Percentiles rank a stretch among this genome's conserved stretches.
phyloP scores from a whole-genome alignment of 768 basidiomycete genomes.

The Calocera cornea region DNA sequence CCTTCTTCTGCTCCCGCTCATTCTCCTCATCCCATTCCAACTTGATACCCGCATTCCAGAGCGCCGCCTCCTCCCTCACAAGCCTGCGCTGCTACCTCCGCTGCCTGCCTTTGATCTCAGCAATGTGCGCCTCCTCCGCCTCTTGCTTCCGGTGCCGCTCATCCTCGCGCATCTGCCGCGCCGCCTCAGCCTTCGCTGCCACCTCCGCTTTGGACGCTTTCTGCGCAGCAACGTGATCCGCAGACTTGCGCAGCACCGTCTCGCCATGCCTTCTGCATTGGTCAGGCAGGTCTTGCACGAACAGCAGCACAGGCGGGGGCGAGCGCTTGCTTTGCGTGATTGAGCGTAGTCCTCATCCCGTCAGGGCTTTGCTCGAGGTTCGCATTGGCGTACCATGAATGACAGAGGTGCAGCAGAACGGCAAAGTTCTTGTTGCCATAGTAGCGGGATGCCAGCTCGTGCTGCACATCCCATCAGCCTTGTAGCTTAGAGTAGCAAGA shows the following conservation, averaged over 20 bases:
- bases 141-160: conserved; percentile 56
- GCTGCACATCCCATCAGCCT: conserved; percentile 39
- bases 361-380: conserved; percentile 73
- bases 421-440: conserved; percentile 60
- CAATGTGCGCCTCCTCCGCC: conserved; percentile 52
- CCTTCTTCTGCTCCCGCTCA: conserved; percentile 34
- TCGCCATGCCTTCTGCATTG: conserved; percentile 84
- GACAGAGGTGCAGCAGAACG: conserved; percentile 69
- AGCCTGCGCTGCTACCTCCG: conserved; percentile 60
- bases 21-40: conserved; percentile 71
- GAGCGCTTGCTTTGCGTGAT: conserved; percentile 76
- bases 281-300: conserved; percentile 74
- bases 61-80: conserved; percentile 64
- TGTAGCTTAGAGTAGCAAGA: not conserved
- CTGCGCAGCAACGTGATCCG: conserved; percentile 65
- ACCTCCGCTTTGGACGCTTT: conserved; percentile 56
- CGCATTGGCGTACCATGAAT: conserved; percentile 90
- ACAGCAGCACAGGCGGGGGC: conserved; percentile 63
- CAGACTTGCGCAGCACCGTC: conserved; percentile 64
- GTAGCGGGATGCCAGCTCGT: conserved; percentile 80
- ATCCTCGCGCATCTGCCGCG: conserved; percentile 62
- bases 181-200: conserved; percentile 59
- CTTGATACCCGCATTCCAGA: conserved; percentile 60
- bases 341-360: conserved; percentile 72
- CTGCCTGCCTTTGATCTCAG: conserved; percentile 54